Conservation (phyloP, 331 rosid species). For the Stylosanthes scabra region DNA sequence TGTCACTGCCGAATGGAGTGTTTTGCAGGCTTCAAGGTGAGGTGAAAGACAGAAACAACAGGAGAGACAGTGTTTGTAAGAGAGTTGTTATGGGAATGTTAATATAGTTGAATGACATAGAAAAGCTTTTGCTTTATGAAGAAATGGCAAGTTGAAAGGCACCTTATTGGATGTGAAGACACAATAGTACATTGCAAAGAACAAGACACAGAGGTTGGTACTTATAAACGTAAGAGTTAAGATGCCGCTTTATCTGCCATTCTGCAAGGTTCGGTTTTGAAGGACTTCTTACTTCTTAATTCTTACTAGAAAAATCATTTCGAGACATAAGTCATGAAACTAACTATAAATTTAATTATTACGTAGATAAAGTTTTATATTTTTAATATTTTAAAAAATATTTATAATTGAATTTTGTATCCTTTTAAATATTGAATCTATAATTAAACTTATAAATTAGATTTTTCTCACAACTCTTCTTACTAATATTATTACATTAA, state of each 20-base stretch:
- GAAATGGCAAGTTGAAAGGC: conserved; percentile 37
- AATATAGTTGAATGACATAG: conserved; percentile 11
- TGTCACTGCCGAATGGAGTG: not conserved
- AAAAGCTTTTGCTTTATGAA: conserved; percentile 19
- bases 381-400: no score
- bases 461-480: no score
- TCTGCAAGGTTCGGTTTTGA: conserved; percentile 12
- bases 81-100: not conserved
- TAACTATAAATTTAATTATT: no score
- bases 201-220: conserved; percentile 3
- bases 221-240: conserved; percentile 31
- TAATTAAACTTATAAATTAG: no score
- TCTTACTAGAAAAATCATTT: no score
- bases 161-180: conserved; percentile 34
- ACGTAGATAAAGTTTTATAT: no score
- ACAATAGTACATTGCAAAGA: conserved; percentile 8
- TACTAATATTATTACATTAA: no score
- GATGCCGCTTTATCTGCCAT: not conserved
- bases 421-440: no score
- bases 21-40: not conserved
- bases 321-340: no score
- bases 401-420: no score
- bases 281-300: not conserved
- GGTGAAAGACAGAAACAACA: not conserved
- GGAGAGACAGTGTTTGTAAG: not conserved